Conservation (phyloP, 2,329 filamentous ascomycete genomes). For the Fusarium sp. region DNA sequence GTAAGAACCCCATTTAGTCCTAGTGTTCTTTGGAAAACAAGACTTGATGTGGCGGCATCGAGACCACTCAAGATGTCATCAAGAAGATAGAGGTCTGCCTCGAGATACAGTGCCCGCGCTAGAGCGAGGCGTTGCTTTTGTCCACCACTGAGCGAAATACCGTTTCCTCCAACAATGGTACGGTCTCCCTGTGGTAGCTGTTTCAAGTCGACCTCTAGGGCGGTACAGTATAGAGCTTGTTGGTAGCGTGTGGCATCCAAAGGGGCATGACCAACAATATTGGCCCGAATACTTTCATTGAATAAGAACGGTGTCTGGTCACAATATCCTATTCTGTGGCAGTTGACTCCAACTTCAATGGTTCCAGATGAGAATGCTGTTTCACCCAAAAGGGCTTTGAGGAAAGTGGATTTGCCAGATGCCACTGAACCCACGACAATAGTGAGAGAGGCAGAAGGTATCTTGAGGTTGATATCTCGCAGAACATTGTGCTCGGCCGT, state of each 20-base stretch:
- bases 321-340: neutral
- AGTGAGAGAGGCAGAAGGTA: neutral
- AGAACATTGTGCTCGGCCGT: neutral
- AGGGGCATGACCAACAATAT: neutral
- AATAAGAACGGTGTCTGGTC: slow-evolving; percentile 10
- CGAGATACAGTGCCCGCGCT: slow-evolving; percentile 2
- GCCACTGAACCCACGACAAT: slow-evolving; percentile 1
- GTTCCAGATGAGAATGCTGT: neutral
- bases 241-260: neutral
- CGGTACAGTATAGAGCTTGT: neutral
- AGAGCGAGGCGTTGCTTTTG: slow-evolving; percentile 12
- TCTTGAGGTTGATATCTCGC: neutral
- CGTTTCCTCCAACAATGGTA: neutral
- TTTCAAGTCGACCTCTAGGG: neutral
- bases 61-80: slow-evolving; percentile 10
- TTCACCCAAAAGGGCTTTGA: slow-evolving; percentile 1
- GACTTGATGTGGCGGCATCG: neutral
- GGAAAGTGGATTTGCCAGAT: slow-evolving; percentile 1
- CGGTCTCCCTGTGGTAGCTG: neutral
- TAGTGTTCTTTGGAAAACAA: neutral
- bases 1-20: neutral
- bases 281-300: neutral
- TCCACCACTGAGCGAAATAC: slow-evolving; percentile 4
- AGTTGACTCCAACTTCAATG: neutral
- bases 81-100: neutral